Evolutionary conservation across 2,329 filamentous ascomycete species (phyloP), one percentile per base, ranked within the genome.

Genomic region (Cytospora mali): DNA sequence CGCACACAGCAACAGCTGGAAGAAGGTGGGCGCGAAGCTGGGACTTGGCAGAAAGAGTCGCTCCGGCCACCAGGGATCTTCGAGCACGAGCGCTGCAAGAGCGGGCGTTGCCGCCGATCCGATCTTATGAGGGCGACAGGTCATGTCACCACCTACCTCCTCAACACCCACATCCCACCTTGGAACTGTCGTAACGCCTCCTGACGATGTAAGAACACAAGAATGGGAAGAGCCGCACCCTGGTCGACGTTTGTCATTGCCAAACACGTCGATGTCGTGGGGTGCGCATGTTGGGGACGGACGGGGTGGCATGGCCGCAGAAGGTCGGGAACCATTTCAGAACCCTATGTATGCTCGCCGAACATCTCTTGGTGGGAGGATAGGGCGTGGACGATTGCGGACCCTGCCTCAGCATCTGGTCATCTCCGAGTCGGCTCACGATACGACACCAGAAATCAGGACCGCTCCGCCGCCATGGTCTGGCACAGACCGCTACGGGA

Each of bases 11-110:
- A 85, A 82, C 62, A 80, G 85, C 55, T 88, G 86, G 86, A 88
- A 87, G 74, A 87, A 85, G 70, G 81, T 88, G 70, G 81, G 85
- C 21, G 84, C 82, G 7, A 88, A 85, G 66, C 74, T 88, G 4
- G 85, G 86, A 3, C 78, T 87, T 62, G 81, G 80, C 58, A 81
- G 80, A 69, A 87, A 84, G 72, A 76, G 73, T 64, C 79, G 80
- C 52, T 78, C 76, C 16, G 76, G 76, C 31, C 77, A 76, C 55
- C 79, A 80, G 28, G 75, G 78, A 29, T 75, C 75, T 27, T 52
- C 63, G 42, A 56, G 46, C 59, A 65, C 63, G 6, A 65, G 63
- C 29, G 63, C 63, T 23, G 63, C 63, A 16, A 59, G 59, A n/a
- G 31, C 60, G 46, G 48, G 28, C 51, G 49, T 50, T 21, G 48